Conservation (phyloP, 1,139 yeast genomes). For the Tardiomyces digboiensis region DNA sequence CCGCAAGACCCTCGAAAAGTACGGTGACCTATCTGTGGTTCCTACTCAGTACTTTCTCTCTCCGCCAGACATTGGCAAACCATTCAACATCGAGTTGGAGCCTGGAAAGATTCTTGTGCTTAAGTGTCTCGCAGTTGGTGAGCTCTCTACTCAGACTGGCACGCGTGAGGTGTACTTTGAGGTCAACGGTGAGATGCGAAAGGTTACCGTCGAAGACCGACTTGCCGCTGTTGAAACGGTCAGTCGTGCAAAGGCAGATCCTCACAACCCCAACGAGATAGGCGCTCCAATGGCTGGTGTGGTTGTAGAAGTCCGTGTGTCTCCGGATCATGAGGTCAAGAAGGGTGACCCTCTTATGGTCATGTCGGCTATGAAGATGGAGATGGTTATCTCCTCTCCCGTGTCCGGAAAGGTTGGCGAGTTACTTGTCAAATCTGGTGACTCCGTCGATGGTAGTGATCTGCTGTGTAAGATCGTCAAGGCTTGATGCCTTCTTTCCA, state of each 20-base stretch:
- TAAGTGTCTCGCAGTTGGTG: conserved; percentile 90
- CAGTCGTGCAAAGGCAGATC: conserved; percentile 84
- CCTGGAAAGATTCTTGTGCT: conserved; percentile 90
- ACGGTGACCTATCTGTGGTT: conserved; percentile 86
- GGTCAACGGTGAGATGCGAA: conserved; percentile 96
- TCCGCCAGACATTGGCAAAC: conserved; percentile 82
- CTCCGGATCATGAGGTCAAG: conserved; percentile 79
- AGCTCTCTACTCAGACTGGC: conserved; percentile 77
- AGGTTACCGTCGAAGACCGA: conserved; percentile 85
- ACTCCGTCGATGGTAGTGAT: conserved; percentile 91
- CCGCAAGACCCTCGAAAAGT: conserved; percentile 63
- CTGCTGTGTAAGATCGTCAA: conserved; percentile 45
- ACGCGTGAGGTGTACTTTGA: conserved; percentile 95
- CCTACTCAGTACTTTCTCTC: conserved; percentile 89
- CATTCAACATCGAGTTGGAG: conserved; percentile 81
- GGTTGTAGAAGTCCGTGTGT: conserved; percentile 86
- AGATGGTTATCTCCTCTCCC: conserved; percentile 95
- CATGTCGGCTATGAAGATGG: conserved; percentile 99
- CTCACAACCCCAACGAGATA: conserved; percentile 79
- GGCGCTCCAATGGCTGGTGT: conserved; percentile 99
- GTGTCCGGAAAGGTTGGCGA: conserved; percentile 76
- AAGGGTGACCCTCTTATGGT: conserved; percentile 97
- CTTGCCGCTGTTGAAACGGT: conserved; percentile 76
- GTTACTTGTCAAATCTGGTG: conserved; percentile 76
- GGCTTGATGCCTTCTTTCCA: conserved; percentile 5